Evolutionary conservation across 352 stramenopile species (phyloP).

Genomic region (Pythium guiyangense): DNA sequence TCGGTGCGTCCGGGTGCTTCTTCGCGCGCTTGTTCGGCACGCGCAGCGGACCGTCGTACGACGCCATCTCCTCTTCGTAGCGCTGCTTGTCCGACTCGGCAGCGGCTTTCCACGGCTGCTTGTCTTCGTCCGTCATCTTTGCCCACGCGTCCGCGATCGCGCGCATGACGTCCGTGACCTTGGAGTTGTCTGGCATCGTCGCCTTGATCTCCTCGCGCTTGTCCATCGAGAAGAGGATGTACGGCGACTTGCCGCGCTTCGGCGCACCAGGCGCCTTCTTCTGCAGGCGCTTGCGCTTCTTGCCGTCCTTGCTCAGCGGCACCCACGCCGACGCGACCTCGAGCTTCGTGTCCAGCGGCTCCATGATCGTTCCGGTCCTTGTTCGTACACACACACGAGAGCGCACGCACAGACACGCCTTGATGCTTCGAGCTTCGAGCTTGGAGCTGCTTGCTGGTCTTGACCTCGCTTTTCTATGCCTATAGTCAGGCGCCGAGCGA

Average conservation of each 20-base stretch:
- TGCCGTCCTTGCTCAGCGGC: slow-evolving; percentile 65
- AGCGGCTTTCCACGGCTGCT: slow-evolving; percentile 90
- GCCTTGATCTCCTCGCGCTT: slow-evolving; percentile 89
- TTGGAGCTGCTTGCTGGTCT: slow-evolving; percentile 1
- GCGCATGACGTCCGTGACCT: slow-evolving; percentile 90
- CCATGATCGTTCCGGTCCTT: slow-evolving; percentile 29
- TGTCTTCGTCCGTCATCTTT: slow-evolving; percentile 89
- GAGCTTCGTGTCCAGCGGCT: slow-evolving; percentile 40
- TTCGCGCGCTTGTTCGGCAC: slow-evolving; percentile 93
- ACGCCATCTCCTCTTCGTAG: slow-evolving; percentile 93
- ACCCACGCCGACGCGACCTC: slow-evolving; percentile 44
- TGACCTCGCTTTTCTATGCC: slow-evolving; percentile 79
- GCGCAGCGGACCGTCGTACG: slow-evolving; percentile 88
- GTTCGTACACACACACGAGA: slow-evolving; percentile 1
- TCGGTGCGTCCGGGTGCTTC: slow-evolving; percentile 93
- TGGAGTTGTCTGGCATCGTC: slow-evolving; percentile 77
- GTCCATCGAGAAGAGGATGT: slow-evolving; percentile 92
- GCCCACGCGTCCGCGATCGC: slow-evolving; percentile 89
- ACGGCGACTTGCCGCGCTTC: slow-evolving; percentile 88
- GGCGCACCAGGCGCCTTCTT: slow-evolving; percentile 87
- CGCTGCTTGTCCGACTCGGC: slow-evolving; percentile 92
- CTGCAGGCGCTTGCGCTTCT: slow-evolving; percentile 89
- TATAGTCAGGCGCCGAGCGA: slow-evolving; percentile 71
- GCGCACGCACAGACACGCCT: slow-evolving; percentile 3
- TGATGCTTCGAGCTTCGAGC: slow-evolving; percentile 1